Percentiles rank a stretch among this genome's conserved stretches.
phyloP scores from a whole-genome alignment of 768 basidiomycete species.

The Xerocomellus intermedius region DNA sequence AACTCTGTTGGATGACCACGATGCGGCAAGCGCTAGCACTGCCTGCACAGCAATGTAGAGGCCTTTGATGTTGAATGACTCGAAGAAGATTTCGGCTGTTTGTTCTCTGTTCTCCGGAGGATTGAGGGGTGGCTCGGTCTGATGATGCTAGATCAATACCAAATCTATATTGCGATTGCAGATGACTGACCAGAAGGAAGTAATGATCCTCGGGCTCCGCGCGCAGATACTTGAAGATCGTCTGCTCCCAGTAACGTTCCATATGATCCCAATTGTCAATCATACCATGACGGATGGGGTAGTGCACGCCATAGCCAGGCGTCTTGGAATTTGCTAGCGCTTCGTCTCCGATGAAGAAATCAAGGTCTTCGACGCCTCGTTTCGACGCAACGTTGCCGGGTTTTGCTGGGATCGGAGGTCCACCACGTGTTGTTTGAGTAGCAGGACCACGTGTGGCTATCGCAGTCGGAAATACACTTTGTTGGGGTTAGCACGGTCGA shows the following conservation, averaged over 20 bases:
- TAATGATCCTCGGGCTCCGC: slow-evolving; percentile 99
- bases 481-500: slow-evolving; percentile 5
- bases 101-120: slow-evolving; percentile 98
- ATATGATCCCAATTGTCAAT: slow-evolving; percentile 99
- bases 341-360: slow-evolving; percentile 99
- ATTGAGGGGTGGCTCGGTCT: slow-evolving; percentile 99
- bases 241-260: slow-evolving; percentile 99
- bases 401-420: slow-evolving; percentile 78
- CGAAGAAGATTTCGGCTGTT: slow-evolving; percentile 99
- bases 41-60: slow-evolving; percentile 99
- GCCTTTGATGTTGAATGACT: slow-evolving; percentile 99
- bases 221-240: slow-evolving; percentile 98
- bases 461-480: slow-evolving; percentile 94
- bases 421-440: slow-evolving; percentile 55
- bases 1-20: slow-evolving; percentile 91
- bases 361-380: slow-evolving; percentile 96
- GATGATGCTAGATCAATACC: not conserved
- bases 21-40: slow-evolving; percentile 95
- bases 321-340: slow-evolving; percentile 95
- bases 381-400: slow-evolving; percentile 93
- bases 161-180: not conserved
- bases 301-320: slow-evolving; percentile 88
- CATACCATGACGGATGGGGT: slow-evolving; percentile 96
- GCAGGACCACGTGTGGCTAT: slow-evolving; percentile 84
- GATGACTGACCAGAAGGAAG: slow-evolving; percentile 81